Percentiles rank a stretch among this genome's conserved stretches.
Conservation (phyloP, 2,329 filamentous ascomycete species). For the Rachicladosporium sp. region DNA sequence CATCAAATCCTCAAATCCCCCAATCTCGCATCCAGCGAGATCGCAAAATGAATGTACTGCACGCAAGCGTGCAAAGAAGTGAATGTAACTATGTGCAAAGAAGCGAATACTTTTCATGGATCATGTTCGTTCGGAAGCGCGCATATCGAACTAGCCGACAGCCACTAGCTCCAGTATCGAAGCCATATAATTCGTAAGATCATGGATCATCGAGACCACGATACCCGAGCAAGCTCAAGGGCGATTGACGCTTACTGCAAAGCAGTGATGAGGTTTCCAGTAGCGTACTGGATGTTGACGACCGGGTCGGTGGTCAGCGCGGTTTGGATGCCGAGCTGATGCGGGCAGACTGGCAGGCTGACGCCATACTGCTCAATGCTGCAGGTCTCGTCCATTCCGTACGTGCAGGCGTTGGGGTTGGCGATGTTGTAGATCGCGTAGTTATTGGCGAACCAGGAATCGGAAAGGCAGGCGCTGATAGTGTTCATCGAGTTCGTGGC, state of each 20-base stretch:
- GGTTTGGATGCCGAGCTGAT: constrained; percentile 15
- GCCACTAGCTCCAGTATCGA: too few relatives aligned
- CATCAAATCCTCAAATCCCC: too few relatives aligned
- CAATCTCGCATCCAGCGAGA: too few relatives aligned
- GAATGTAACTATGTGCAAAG: too few relatives aligned
- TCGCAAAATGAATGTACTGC: too few relatives aligned
- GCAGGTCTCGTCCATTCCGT: constrained; percentile 19
- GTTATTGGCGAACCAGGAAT: constrained; percentile 43
- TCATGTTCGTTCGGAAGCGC: too few relatives aligned
- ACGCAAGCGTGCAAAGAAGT: too few relatives aligned
- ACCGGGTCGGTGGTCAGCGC: constrained; percentile 10
- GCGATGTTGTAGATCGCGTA: constrained; percentile 38
- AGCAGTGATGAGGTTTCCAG: constrained; percentile 9
- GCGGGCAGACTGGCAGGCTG: constrained; percentile 19
- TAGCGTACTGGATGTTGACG: constrained; percentile 18
- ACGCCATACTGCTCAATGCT: constrained; percentile 6
- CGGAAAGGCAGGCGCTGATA: constrained; percentile 33
- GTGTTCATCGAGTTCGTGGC: constrained; percentile 48
- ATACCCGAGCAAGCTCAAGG: too few relatives aligned
- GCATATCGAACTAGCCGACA: too few relatives aligned
- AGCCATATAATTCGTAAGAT: too few relatives aligned
- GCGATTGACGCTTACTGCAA: constrained; percentile 1
- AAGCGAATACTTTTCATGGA: too few relatives aligned
- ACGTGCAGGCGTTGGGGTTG: constrained; percentile 27
- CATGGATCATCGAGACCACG: too few relatives aligned